A percentile compares a stretch with the other conserved stretches of the same genome.
Conservation (phyloP, 345 rosid species). For the Hevea brasiliensis region DNA sequence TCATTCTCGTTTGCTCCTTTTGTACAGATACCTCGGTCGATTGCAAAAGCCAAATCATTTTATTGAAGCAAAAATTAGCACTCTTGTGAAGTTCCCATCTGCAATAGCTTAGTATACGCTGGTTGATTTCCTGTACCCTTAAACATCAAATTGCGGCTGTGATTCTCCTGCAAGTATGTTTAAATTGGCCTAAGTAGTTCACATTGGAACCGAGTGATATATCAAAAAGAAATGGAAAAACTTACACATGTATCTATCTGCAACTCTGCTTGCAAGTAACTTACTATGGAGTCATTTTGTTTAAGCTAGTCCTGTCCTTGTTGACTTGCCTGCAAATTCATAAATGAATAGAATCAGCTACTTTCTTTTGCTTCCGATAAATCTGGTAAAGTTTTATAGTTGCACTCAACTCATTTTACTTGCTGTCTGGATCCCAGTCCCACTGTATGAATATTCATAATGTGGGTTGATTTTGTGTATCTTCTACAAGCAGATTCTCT, state of each 20-base stretch:
- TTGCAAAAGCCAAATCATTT: not conserved
- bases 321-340: not conserved
- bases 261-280: not conserved
- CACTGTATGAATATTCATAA: too few relatives aligned
- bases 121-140: not conserved
- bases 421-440: too few relatives aligned
- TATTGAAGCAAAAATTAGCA: not conserved
- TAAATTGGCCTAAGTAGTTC: not conserved
- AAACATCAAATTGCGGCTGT: not conserved
- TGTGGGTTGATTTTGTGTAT: too few relatives aligned
- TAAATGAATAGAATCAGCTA: not conserved
- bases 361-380: not conserved
- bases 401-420: too few relatives aligned
- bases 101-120: not conserved
- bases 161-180: constrained; percentile 6
- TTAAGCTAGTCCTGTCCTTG: not conserved
- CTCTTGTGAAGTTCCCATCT: not conserved
- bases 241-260: not conserved
- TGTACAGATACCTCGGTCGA: not conserved
- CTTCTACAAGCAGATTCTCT: too few relatives aligned
- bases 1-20: not conserved
- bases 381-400: not conserved
- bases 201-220: not conserved
- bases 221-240: not conserved
- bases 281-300: not conserved